Percentiles rank a stretch among this genome's conserved stretches.
phyloP scores from a whole-genome alignment of 1,284 basidiomycete genomes.

The Apiotrichum veenhuisii region DNA sequence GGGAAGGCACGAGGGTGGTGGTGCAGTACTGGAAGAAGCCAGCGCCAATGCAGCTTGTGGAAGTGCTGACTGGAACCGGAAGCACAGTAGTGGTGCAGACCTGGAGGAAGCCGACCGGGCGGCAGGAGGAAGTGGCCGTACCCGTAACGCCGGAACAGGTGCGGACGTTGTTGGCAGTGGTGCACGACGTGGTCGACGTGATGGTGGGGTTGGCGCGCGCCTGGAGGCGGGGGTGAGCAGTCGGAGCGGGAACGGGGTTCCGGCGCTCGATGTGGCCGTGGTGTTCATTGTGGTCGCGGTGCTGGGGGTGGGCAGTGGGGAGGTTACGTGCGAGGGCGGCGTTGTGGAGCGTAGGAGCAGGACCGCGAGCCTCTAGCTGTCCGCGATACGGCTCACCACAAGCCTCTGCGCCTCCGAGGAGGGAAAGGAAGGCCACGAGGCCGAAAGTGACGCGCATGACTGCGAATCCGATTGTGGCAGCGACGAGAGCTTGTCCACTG shows the following conservation, averaged over 20 bases:
- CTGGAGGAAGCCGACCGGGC: neutral
- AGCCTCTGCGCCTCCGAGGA: neutral
- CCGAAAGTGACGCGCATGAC: neutral
- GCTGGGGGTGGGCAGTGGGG: too few relatives aligned
- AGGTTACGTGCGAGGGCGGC: too few relatives aligned
- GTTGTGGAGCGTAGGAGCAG: too few relatives aligned
- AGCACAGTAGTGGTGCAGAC: neutral
- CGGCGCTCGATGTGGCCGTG: too few relatives aligned
- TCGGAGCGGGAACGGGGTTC: too few relatives aligned
- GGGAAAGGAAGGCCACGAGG: neutral
- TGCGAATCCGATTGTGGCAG: too few relatives aligned
- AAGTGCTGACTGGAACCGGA: neutral
- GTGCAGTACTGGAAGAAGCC: neutral
- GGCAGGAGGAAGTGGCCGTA: neutral
- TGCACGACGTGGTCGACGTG: neutral
- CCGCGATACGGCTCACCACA: too few relatives aligned
- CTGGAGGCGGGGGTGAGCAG: neutral
- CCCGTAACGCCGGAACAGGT: neutral
- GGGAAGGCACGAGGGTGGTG: neutral
- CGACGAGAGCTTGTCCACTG: too few relatives aligned
- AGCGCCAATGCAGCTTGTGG: neutral
- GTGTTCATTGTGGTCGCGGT: too few relatives aligned
- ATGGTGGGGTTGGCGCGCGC: neutral
- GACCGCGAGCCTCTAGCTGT: too few relatives aligned
- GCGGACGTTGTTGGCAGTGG: neutral